A percentile compares a stretch with the other conserved stretches of the same genome.
phyloP scores from a whole-genome alignment of 305 asterid genomes.

The Plantago lanceolata region DNA sequence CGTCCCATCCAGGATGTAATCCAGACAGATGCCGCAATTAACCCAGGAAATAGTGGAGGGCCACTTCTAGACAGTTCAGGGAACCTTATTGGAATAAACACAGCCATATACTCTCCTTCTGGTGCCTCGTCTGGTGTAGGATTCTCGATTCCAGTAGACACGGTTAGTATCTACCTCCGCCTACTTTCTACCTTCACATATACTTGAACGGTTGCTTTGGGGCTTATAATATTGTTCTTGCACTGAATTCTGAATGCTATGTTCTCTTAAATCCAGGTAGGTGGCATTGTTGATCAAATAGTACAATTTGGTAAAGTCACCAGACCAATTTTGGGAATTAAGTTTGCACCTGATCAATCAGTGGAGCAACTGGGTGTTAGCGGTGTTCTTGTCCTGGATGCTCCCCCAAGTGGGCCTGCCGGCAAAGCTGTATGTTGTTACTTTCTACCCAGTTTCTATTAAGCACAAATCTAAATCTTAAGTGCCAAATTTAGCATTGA shows the following conservation, averaged over 20 bases:
- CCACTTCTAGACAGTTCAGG: conserved; percentile 98
- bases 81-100: conserved; percentile 89
- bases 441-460: too few species aligned
- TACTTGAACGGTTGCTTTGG: conserved; percentile 2
- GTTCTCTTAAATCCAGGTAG: conserved; percentile 41
- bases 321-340: conserved; percentile 85
- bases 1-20: conserved; percentile 98
- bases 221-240: neutral
- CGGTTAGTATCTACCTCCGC: conserved; percentile 47
- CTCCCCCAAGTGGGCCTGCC: conserved; percentile 93
- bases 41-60: conserved; percentile 99
- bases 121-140: conserved; percentile 99
- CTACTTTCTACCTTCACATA: neutral
- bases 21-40: conserved; percentile 97
- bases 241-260: neutral
- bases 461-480: too few species aligned
- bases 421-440: conserved; percentile 87
- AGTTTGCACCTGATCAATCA: conserved; percentile 98
- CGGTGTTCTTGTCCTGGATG: conserved; percentile 94
- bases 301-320: conserved; percentile 93
- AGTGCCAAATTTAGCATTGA: too few species aligned
- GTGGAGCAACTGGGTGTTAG: conserved; percentile 95
- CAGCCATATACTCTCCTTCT: conserved; percentile 98
- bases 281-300: conserved; percentile 94
- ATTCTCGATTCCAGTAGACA: conserved; percentile 97